These are phyloP conservation scores for Colletotrichum sp. DNA, from an alignment of 2,329 filamentous ascomycete species.

Conservation along the genomic window DNA sequence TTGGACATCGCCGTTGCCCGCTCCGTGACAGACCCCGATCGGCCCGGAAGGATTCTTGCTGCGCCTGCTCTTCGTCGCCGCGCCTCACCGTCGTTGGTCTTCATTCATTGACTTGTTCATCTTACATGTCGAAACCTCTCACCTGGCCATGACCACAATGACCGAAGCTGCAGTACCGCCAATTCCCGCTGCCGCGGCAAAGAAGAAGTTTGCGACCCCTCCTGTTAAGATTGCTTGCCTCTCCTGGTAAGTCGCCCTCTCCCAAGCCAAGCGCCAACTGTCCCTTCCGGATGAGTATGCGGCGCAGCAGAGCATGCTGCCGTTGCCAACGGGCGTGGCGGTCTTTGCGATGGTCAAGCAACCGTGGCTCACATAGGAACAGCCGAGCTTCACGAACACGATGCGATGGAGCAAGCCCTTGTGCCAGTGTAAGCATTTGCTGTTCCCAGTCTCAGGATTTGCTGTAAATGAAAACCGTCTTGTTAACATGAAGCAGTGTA, in stretches of 20 bases:
- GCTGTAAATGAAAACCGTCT: background rate
- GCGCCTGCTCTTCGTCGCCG: background rate
- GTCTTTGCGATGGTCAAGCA: background rate
- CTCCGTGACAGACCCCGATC: slow-evolving; percentile 7
- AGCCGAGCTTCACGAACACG: slow-evolving; percentile 51
- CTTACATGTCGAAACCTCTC: background rate
- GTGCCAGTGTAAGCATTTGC: slow-evolving; percentile 42
- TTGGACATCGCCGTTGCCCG: background rate
- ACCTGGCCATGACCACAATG: slow-evolving; percentile 19
- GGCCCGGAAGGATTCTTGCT: slow-evolving; percentile 1
- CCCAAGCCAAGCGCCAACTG: background rate
- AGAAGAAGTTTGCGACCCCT: slow-evolving; percentile 49
- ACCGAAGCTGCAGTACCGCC: slow-evolving; percentile 19
- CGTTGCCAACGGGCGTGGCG: background rate
- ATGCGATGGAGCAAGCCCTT: slow-evolving; percentile 50
- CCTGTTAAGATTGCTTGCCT: slow-evolving; percentile 57
- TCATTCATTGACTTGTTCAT: background rate
- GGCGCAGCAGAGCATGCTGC: background rate
- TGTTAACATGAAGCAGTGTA: slow-evolving; percentile 35
- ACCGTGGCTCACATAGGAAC: background rate
- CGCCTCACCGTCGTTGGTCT: background rate
- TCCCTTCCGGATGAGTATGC: background rate
- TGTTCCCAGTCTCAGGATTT: background rate
- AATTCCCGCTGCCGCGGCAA: slow-evolving; percentile 16
- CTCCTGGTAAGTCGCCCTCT: slow-evolving; percentile 44